Percentiles rank a stretch among this genome's conserved stretches.
Conservation (phyloP, 495 filamentous ascomycete genomes). For the Penicillium pancosmium region DNA sequence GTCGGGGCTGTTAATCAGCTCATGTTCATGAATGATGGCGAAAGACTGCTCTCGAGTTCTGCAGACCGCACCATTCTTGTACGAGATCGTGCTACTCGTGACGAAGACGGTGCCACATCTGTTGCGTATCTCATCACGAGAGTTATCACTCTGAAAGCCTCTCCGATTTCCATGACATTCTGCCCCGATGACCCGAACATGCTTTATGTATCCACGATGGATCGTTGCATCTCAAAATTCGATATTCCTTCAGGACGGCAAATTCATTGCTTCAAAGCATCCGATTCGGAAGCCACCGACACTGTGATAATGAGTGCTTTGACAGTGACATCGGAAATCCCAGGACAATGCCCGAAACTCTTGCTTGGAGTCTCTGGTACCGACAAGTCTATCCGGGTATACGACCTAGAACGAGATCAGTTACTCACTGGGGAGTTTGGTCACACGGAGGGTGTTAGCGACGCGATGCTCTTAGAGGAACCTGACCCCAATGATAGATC, state of each 20-base stretch:
- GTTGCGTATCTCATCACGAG: conserved; percentile 75
- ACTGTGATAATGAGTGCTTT: conserved; percentile 81
- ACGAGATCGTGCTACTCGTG: conserved; percentile 70
- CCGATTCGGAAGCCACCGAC: conserved; percentile 76
- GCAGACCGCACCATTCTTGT: conserved; percentile 83
- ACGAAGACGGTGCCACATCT: conserved; percentile 61
- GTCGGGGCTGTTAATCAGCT: conserved; percentile 68
- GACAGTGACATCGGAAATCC: conserved; percentile 48
- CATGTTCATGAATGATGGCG: conserved; percentile 62
- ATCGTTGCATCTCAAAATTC: conserved; percentile 77
- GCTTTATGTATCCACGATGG: conserved; percentile 76
- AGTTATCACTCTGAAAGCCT: conserved; percentile 79
- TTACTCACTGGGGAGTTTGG: conserved; percentile 90
- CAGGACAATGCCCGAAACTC: conserved; percentile 50
- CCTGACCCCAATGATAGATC: conserved; percentile 43
- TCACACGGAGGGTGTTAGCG: conserved; percentile 89
- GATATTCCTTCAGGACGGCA: conserved; percentile 73
- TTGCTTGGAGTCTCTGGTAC: conserved; percentile 85
- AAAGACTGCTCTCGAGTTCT: conserved; percentile 81
- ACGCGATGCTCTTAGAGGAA: conserved; percentile 69
- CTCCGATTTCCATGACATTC: conserved; percentile 79
- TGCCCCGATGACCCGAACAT: conserved; percentile 60
- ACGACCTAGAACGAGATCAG: conserved; percentile 72
- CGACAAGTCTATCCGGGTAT: conserved; percentile 91
- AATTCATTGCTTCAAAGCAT: conserved; percentile 74